Evolutionary conservation across 2,329 filamentous ascomycete species (phyloP), one percentile per base, ranked within the genome.

Genomic region (Microdochium trichocladiopsis): DNA sequence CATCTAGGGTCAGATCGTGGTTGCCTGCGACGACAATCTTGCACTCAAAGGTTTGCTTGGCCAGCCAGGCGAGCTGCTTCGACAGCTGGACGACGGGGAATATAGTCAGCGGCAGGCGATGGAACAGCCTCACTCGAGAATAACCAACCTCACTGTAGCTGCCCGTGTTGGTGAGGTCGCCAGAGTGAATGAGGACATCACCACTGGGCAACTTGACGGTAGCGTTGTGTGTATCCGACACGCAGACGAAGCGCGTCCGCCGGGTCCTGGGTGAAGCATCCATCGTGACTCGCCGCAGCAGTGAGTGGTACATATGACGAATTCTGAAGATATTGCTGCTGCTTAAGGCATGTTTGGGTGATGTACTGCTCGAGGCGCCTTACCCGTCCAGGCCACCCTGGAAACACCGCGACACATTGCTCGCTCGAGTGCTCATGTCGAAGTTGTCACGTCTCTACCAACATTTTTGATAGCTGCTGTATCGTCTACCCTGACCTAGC

Each of bases 151-250:
- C 81, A 6, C 71, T 72, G 57, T 72, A 72, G 57, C 72, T 84
- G 16, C 88, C 88, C 62, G 87, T 82, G 63, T 90, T 90, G 3
- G 87, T 89, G 58, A 92, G 67, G 63, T 92, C 88, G 6, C 88
- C 87, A 1, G 87, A 87, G 62, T 90, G 87, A 49, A 91, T 83
- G 31, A 92, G 73, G 9, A 92, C 80, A 63, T 92, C 86, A 41
- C 87, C 88, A 22, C 76, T 76, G 0, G 88, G 87, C 1, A 90
- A 75, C 59, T 81, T 84, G 58, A 80, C 73, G 2, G 75, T 75
- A 58, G 73, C 76, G 63, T 88, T 88, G 67, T 91, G 87, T 2
- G 87, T 91, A 68, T 92, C 88, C 3, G 87, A 88, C 52, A 91
- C 77, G 69, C 86, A 90, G 50, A 91, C 85, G 53, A 91, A 78